Conservation (phyloP, 257 asterid species). For the Gentiana straminea region DNA sequence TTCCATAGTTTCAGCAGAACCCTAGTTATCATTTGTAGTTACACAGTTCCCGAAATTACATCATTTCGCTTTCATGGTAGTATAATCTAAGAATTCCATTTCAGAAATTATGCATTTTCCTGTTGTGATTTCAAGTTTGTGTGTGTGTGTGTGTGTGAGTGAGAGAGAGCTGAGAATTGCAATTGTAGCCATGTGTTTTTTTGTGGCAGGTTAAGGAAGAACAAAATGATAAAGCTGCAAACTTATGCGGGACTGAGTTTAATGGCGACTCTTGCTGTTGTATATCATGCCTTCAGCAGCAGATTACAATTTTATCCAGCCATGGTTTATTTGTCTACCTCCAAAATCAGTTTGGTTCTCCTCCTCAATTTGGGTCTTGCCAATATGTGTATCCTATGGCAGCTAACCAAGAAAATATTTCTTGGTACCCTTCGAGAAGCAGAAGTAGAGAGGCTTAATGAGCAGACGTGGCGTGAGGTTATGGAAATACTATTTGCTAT, state of each 20-base stretch:
- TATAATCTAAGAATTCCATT: no score
- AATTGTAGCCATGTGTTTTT: slow-evolving; percentile 4
- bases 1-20: no score
- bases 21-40: no score
- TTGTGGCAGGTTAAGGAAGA: slow-evolving; percentile 27
- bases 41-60: no score
- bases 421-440: slow-evolving; percentile 96
- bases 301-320: slow-evolving; percentile 96
- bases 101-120: no score
- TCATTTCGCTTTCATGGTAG: no score
- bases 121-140: no score
- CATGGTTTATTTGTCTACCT: slow-evolving; percentile 80
- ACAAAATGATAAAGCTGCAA: slow-evolving; percentile 70
- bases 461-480: slow-evolving; percentile 94
- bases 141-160: no score
- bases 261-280: slow-evolving; percentile 54
- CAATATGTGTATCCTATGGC: slow-evolving; percentile 83
- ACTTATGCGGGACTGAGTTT: slow-evolving; percentile 76
- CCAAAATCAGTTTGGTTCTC: slow-evolving; percentile 82
- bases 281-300: slow-evolving; percentile 70
- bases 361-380: slow-evolving; percentile 87
- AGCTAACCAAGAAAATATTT: slow-evolving; percentile 79
- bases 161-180: not conserved
- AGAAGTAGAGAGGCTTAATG: slow-evolving; percentile 95
- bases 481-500: slow-evolving; percentile 96